Percentiles rank a stretch among this genome's conserved stretches.
phyloP scores from a whole-genome alignment of 331 rosid genomes.

The Cydonia oblonga region DNA sequence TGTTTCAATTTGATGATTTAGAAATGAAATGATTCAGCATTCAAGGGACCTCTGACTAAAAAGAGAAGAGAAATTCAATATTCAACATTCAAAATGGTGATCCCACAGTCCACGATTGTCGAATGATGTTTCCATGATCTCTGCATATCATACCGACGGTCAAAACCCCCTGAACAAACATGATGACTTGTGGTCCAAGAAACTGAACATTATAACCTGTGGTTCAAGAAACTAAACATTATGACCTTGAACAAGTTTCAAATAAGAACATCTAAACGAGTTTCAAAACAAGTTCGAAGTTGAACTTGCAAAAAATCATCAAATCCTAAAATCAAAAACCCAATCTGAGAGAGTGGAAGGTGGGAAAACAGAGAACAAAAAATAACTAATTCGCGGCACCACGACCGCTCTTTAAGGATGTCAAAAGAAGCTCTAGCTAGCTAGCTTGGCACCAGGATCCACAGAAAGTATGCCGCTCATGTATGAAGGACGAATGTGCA shows the following conservation, averaged over 20 bases:
- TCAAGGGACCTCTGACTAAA: background rate
- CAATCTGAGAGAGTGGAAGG: no score
- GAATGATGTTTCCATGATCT: background rate
- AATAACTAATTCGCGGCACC: background rate
- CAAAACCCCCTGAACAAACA: background rate
- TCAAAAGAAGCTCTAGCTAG: background rate
- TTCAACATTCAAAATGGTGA: background rate
- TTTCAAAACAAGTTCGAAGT: background rate
- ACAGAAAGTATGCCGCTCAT: background rate
- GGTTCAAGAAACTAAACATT: background rate
- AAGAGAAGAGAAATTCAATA: background rate
- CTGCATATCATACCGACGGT: background rate
- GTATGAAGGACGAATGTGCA: background rate
- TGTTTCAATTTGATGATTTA: background rate
- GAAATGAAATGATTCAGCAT: background rate
- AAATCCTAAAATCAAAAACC: no score
- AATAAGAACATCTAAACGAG: background rate
- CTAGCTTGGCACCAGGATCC: background rate
- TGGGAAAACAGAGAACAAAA: no score
- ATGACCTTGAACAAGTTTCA: conserved; percentile 1
- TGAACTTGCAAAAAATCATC: background rate
- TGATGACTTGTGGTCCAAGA: background rate
- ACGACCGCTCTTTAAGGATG: background rate
- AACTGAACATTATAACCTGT: background rate
- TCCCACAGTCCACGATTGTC: background rate